phyloP scores from a whole-genome alignment of 805 yeast species.

The Wickerhamiella cacticola region DNA sequence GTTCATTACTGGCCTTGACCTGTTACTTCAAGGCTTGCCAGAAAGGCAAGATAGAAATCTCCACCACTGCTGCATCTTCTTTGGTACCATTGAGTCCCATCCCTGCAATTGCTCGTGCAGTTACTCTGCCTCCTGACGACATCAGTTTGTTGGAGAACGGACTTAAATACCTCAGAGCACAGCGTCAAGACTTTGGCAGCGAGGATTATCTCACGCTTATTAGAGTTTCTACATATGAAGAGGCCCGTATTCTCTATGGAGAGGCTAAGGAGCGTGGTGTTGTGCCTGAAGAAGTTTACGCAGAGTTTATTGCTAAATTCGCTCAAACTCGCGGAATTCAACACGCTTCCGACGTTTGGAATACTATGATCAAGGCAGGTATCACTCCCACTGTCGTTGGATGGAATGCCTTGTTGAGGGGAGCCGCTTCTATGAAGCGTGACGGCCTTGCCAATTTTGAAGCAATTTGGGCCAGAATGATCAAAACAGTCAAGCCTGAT shows the following conservation, averaged over 20 bases:
- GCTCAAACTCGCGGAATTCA: conserved; percentile 24
- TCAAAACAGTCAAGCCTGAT: conserved; percentile 33
- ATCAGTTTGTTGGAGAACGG: conserved; percentile 15
- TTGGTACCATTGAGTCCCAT: conserved; percentile 24
- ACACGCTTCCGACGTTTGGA: conserved; percentile 36
- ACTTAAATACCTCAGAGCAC: conserved; percentile 17
- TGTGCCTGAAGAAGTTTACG: conserved; percentile 23
- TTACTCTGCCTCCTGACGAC: not conserved
- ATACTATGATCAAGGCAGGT: conserved; percentile 34
- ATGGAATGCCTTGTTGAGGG: conserved; percentile 50
- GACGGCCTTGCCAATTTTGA: conserved; percentile 23
- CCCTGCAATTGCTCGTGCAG: conserved; percentile 20
- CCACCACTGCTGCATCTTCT: conserved; percentile 16
- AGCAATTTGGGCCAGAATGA: conserved; percentile 32
- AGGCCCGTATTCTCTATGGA: conserved; percentile 20
- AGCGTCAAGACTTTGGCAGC: conserved; percentile 18
- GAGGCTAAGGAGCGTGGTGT: conserved; percentile 20
- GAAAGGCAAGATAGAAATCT: conserved; percentile 15
- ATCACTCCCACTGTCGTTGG: conserved; percentile 35
- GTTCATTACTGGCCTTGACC: conserved; percentile 27
- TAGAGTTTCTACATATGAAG: conserved; percentile 21
- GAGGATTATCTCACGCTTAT: conserved; percentile 19
- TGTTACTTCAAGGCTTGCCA: conserved; percentile 25
- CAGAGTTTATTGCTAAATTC: conserved; percentile 25
- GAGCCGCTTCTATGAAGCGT: conserved; percentile 31